Conservation (phyloP, 1,284 basidiomycete genomes). For the Pseudozyma tsukubaensis region DNA sequence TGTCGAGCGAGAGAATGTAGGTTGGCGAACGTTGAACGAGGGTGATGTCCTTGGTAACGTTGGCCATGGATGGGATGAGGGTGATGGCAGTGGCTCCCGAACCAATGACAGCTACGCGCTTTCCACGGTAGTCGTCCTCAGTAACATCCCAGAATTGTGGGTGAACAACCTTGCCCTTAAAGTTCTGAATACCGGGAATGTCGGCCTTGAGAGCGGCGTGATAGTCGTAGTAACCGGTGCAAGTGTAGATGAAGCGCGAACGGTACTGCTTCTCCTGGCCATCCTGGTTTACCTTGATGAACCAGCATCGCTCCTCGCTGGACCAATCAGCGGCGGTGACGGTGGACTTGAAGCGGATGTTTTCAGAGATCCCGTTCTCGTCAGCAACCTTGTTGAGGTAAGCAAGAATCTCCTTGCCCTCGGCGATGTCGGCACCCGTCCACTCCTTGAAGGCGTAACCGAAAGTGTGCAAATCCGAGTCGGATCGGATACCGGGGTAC, state of each 20-base stretch:
- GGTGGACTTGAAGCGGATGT: constrained; percentile 53
- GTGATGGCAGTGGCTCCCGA: constrained; percentile 67
- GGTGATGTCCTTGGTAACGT: constrained; percentile 58
- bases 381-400: constrained; percentile 62
- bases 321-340: constrained; percentile 49
- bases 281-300: constrained; percentile 34
- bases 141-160: constrained; percentile 62
- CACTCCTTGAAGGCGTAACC: constrained; percentile 58
- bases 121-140: constrained; percentile 61
- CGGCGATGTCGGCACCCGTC: constrained; percentile 59
- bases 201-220: constrained; percentile 55
- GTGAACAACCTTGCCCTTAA: constrained; percentile 63
- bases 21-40: constrained; percentile 67
- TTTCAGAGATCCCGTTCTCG: constrained; percentile 58
- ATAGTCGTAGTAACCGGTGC: constrained; percentile 67
- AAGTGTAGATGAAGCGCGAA: constrained; percentile 53
- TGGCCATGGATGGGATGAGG: constrained; percentile 60
- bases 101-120: constrained; percentile 66
- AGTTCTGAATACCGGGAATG: constrained; percentile 63
- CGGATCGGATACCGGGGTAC: constrained; percentile 55
- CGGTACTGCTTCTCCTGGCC: constrained; percentile 43
- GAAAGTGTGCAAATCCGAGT: constrained; percentile 51
- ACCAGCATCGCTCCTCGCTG: constrained; percentile 55
- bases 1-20: constrained; percentile 64
- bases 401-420: constrained; percentile 56